Evolutionary conservation across 805 yeast genomes (phyloP), one percentile per base, ranked within the genome.

Genomic region (Teunomyces tritomae): DNA sequence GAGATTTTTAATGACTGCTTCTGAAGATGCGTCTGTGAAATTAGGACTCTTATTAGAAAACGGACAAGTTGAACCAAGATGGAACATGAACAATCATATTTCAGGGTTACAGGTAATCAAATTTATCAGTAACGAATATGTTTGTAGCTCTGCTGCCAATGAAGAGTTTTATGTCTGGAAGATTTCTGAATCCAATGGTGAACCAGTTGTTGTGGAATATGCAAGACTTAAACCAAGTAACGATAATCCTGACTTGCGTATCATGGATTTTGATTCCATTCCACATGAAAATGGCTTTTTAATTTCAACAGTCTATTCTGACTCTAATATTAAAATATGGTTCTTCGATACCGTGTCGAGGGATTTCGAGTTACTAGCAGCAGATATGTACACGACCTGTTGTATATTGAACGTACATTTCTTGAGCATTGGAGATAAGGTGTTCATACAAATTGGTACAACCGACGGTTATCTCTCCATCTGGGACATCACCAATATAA

Each of bases 111-210:
- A 92, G 63, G 77, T 80, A 17, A 76, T 87, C 11, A 81, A 80
- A 48, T 80, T 88, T 46, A 70, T 90, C 33, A 78, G 76, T 53
- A 70, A 78, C 0, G 72, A 63, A 2, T 62, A 29, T 67, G 70
- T 55, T 52, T 84, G 55, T 63, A 67, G 71, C 49, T 78, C 88
- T 2, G 87, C 91, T 17, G 95, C 96, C 0, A 80, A 94, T 59
- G 99, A 94, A 63, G 99, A 94, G 66, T 77, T 94, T 39, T 78
- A 79, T 52, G 67, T 89, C 5, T 94, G 99, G 99, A 78, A 77
- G 48, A 53, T 89, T 1, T 64, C 71, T 30, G 51, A 62, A 8
- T 46, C 51, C 8, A 56, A 62, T 7, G 64, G 57, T 11, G 60
- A 61, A 10, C 82, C 85, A 0, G 73, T 77, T 27, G 74, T 85